Base-by-base conservation (phyloP, 2,329 filamentous ascomycete species). In the Talaromyces atroroseus region DNA sequence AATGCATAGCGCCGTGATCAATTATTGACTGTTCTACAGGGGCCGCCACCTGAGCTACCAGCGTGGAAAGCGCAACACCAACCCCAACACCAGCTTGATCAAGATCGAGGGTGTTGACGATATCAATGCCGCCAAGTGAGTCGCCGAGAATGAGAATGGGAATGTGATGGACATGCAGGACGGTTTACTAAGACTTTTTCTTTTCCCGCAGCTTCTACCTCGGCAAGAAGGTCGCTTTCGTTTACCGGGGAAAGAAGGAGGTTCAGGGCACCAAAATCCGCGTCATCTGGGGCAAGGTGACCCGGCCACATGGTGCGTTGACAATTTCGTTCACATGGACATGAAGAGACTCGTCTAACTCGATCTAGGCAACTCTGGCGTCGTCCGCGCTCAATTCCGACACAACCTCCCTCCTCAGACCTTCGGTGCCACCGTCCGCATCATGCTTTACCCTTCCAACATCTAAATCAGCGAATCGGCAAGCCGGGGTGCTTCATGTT, bases 201-300 rank as follows among this genome's bases (percentile, higher is more conserved):
- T n/a, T n/a, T 29, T 29, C 8, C 2, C 8, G 59, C 63, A 80
- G 76, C 81, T 96, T 96, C 89, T 99, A 99, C 83, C 83, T 90
- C 67, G 94, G 94, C 81, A 99, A 99, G 89, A 92, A 92, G 82
- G 86, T 97, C 77, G 94, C 94, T 77, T 99, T 91, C 80, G 91
- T 99, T 80, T 99, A 97, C 86, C 90, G 92, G 75, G 92, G 87
- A 70, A 87, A 90, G 80, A 92, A 87, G 81, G 90, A 96, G 83
- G 84, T 96, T 74, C 89, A 92, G 73, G 94, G 94, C 76, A 92
- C 91, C 78, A 97, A 97, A 88, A 95, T 97, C 81, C 87, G 92
- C 75, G 88, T 97, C 70, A 96, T 97, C 83, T 97, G 92, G 91
- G 92, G 92, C 83, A 96, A 96, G 84, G 88, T 97, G 76, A 95